A percentile compares a stretch with the other conserved stretches of the same genome.
phyloP scores from a whole-genome alignment of 163 green algal genomes.

The Scenedesmus sp. region DNA sequence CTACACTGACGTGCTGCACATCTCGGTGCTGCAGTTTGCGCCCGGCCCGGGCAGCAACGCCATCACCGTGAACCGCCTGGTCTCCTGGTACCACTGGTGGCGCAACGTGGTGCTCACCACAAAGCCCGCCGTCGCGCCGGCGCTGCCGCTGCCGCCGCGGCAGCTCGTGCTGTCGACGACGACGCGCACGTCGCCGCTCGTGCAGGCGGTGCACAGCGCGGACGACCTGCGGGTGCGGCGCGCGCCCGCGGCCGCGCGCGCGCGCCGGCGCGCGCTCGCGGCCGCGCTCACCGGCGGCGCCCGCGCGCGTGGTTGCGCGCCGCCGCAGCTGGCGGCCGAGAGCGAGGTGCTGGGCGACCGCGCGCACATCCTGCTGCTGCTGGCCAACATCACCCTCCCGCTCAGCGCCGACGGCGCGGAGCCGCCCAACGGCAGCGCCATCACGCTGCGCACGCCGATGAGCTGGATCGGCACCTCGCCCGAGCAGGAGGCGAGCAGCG shows the following conservation, averaged over 20 bases:
- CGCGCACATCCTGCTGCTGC: constrained; percentile 24
- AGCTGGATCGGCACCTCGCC: constrained; percentile 19
- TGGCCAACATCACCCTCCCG: constrained; percentile 16
- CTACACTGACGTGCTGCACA: constrained; percentile 37
- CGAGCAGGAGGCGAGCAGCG: neutral
- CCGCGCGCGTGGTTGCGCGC: too few species aligned
- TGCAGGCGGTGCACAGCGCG: constrained; percentile 17
- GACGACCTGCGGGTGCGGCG: constrained; percentile 23
- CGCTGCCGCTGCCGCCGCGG: constrained; percentile 29
- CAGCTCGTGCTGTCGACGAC: constrained; percentile 2
- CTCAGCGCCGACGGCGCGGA: neutral
- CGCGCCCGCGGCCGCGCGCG: too few species aligned
- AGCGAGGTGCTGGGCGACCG: constrained; percentile 13
- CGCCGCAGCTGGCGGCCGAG: neutral
- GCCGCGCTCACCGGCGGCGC: too few species aligned
- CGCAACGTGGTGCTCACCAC: constrained; percentile 28
- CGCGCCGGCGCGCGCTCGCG: too few species aligned
- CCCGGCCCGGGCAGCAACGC: constrained; percentile 26
- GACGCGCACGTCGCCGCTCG: constrained; percentile 13
- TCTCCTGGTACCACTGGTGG: constrained; percentile 32
- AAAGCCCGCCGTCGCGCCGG: neutral
- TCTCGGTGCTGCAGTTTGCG: constrained; percentile 25
- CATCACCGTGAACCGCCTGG: constrained; percentile 6
- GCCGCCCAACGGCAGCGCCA: neutral
- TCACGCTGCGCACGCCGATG: neutral